Percentiles rank a stretch among this genome's conserved stretches.
phyloP scores from a whole-genome alignment of 2,329 filamentous ascomycete species.

The Phoma sp. region DNA sequence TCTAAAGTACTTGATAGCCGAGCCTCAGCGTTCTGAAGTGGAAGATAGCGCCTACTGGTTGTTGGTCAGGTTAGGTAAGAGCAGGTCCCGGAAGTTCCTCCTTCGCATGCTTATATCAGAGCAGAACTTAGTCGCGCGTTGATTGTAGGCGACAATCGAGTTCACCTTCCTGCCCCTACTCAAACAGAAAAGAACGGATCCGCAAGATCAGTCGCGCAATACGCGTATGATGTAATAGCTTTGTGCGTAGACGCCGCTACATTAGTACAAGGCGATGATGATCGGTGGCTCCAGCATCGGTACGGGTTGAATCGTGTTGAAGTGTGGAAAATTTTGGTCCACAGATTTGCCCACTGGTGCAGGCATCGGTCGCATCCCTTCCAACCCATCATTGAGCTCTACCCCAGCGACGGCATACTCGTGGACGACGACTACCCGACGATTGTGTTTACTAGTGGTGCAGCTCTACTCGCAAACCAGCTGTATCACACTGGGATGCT shows the following conservation, averaged over 20 bases:
- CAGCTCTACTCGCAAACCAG: conserved; percentile 57
- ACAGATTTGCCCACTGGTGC: conserved; percentile 28
- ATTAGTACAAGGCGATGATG: conserved; percentile 30
- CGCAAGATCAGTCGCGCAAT: conserved; percentile 16
- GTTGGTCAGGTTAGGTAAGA: conserved; percentile 25
- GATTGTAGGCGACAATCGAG: conserved; percentile 12
- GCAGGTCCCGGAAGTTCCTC: background rate
- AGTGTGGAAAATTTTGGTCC: conserved; percentile 27
- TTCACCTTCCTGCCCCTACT: conserved; percentile 18
- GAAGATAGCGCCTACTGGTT: conserved; percentile 25
- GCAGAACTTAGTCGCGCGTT: conserved; percentile 28
- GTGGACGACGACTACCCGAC: conserved; percentile 46
- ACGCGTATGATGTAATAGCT: conserved; percentile 20
- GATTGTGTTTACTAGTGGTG: conserved; percentile 55
- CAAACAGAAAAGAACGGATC: background rate
- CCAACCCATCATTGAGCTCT: conserved; percentile 44
- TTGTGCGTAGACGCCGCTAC: conserved; percentile 30
- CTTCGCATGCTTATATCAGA: conserved; percentile 1
- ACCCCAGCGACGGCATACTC: conserved; percentile 24
- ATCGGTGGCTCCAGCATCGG: conserved; percentile 25
- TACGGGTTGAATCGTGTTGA: conserved; percentile 28
- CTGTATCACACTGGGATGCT: conserved; percentile 64
- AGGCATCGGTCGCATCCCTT: conserved; percentile 27
- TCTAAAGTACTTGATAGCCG: background rate
- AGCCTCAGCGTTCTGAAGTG: background rate